A percentile compares a stretch with the other conserved stretches of the same genome.
These are phyloP conservation scores for Arabidopsis arenosa DNA, from an alignment of 345 rosid species.

Conservation along the genomic window DNA sequence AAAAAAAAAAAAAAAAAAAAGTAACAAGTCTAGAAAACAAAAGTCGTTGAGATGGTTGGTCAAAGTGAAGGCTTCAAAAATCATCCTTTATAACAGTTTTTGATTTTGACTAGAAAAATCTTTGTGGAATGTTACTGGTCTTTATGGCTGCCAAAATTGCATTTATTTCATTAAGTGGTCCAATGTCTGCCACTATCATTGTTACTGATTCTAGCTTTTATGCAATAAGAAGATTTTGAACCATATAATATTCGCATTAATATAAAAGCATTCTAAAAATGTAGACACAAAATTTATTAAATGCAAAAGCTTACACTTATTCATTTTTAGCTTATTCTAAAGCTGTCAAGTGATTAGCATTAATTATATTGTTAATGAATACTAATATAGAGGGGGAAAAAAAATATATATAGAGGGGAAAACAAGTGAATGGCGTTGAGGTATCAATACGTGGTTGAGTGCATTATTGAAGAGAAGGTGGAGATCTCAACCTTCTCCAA, in stretches of 20 bases:
- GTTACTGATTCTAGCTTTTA: constrained; percentile 28
- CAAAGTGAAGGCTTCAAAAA: constrained; percentile 36
- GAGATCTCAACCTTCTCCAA: constrained; percentile 24
- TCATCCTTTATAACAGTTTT: background rate
- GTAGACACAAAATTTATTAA: background rate
- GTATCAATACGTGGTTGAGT: constrained; percentile 34
- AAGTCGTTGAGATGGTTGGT: constrained; percentile 26
- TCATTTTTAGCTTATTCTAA: background rate
- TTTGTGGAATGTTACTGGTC: constrained; percentile 39
- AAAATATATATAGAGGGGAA: constrained; percentile 1
- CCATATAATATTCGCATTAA: constrained; percentile 12
- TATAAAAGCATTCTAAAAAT: constrained; percentile 4
- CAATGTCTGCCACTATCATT: constrained; percentile 37
- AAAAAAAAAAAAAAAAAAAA: too few relatives aligned
- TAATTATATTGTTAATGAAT: constrained; percentile 10
- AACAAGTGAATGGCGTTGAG: too few relatives aligned
- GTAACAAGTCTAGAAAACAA: constrained; percentile 12
- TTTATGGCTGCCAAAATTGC: constrained; percentile 43
- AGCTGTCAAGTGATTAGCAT: constrained; percentile 24
- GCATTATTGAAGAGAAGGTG: constrained; percentile 34
- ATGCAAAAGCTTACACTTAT: constrained; percentile 22
- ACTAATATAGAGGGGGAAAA: background rate
- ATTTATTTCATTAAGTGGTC: constrained; percentile 39
- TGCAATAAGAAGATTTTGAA: constrained; percentile 3
- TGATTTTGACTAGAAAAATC: constrained; percentile 65